Conservation (phyloP, 2,329 filamentous ascomycete genomes). For the Pseudopithomyces chartarum region DNA sequence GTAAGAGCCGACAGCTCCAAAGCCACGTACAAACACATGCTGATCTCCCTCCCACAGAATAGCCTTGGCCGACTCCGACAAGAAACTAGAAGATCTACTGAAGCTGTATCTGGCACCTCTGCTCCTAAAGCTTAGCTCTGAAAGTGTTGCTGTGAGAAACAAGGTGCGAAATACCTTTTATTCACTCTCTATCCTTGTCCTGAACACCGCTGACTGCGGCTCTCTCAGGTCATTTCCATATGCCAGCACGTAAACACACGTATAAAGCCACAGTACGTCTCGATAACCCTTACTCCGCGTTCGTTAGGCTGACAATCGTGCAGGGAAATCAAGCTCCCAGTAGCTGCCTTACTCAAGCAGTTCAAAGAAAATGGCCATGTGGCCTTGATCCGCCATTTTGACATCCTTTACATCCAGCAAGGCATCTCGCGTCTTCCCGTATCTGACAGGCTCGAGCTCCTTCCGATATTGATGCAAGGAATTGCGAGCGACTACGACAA, state of each 20-base stretch:
- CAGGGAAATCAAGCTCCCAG: constrained; percentile 74
- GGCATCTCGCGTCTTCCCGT: constrained; percentile 68
- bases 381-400: constrained; percentile 81
- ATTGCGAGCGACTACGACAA: constrained; percentile 65
- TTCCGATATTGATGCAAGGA: constrained; percentile 72
- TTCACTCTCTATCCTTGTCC: not conserved
- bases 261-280: constrained; percentile 58
- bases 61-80: constrained; percentile 79
- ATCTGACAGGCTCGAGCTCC: constrained; percentile 69
- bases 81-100: constrained; percentile 78
- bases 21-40: not conserved
- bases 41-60: constrained; percentile 43
- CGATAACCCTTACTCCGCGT: not conserved
- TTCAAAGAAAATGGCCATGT: constrained; percentile 76
- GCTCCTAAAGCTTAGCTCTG: constrained; percentile 83
- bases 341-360: constrained; percentile 82
- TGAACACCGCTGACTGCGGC: constrained; percentile 39
- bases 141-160: constrained; percentile 77
- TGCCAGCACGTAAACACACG: constrained; percentile 74
- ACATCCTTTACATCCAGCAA: constrained; percentile 87
- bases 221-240: constrained; percentile 63
- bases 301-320: constrained; percentile 14
- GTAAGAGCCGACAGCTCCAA: constrained; percentile 42
- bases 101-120: constrained; percentile 80
- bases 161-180: constrained; percentile 58